Base-by-base conservation (phyloP, 192 early-diverging fungal species). In the Coemansia sp. region DNA sequence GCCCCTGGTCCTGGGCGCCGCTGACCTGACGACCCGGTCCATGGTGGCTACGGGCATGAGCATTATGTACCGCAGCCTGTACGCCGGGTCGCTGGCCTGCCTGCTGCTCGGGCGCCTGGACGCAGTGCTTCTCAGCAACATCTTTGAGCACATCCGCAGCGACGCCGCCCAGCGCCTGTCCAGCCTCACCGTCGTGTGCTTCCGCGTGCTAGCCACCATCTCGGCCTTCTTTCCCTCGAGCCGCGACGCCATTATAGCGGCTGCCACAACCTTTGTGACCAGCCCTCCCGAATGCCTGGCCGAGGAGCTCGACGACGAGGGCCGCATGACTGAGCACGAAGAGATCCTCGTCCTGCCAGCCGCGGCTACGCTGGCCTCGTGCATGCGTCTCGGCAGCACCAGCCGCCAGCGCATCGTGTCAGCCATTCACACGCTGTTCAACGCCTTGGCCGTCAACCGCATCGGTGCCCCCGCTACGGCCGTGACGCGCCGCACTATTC, bases 401-500 rank as follows among this genome's bases (percentile, higher is more conserved):
- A 37, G 31, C 24, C 53, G 63, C 19, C 32, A 37, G 25, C 64
- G 49, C 40, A 66, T 74, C 17, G 58, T 70, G 11, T 75, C 73
- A 12, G 37, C 65, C 1, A 64, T 65, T 6, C 79, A 82, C 45
- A 69, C 79, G 39, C 42, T 82, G 47, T 72, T 82, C 39, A 77
- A 73, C 38, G 62, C 74, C 4, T 60, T 80, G 37, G 69, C 73
- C 27, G 73, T 64, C 41, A 59, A 51, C 49, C 59, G 70, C 25
- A 60, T 37, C 25, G 49, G 32, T 4, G 65, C 31, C 6, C 25
- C 61, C 14, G 56, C 53, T 15, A 20, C 54, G 39, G 42, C 22
- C 31, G 59, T 25, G 11, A 29, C 40, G 14, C 15, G 20, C 36
- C 59, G 64, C 40, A 39, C 56, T 22, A 57, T 66, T 47, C 77